Evolutionary conservation across 495 filamentous ascomycete genomes (phyloP).

Genomic region (Pyrenopolyporus hunteri): DNA sequence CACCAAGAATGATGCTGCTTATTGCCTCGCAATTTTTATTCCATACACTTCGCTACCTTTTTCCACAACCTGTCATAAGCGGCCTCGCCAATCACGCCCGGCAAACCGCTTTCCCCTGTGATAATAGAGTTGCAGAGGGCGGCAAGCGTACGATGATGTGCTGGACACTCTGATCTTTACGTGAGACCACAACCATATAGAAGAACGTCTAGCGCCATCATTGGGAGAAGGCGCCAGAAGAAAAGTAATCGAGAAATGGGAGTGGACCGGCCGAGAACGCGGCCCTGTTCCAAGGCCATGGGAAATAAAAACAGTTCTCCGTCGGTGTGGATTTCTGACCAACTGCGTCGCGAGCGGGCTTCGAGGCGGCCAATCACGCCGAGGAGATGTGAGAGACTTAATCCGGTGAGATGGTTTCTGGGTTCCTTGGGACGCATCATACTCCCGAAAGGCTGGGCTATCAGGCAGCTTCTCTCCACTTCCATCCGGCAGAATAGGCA

Average conservation of each 20-base stretch:
- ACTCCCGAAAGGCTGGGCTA: constrained; percentile 18
- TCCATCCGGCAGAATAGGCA: constrained; percentile 28
- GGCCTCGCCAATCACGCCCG: constrained; percentile 5
- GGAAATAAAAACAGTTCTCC: constrained; percentile 28
- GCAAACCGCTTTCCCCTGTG: constrained; percentile 10
- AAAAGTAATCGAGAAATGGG: constrained; percentile 25
- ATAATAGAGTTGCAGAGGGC: constrained; percentile 29
- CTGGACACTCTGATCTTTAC: constrained; percentile 10
- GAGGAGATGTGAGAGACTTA: constrained; percentile 1
- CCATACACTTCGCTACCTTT: constrained; percentile 4
- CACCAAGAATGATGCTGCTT: constrained; percentile 28
- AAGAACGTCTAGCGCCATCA: constrained; percentile 30
- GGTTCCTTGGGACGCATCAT: constrained; percentile 22
- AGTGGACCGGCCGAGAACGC: constrained; percentile 33
- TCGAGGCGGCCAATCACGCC: constrained; percentile 31
- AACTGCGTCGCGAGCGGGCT: constrained; percentile 29
- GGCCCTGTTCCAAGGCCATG: constrained; percentile 35
- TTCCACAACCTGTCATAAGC: constrained; percentile 2
- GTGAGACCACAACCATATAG: constrained; percentile 12
- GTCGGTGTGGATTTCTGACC: constrained; percentile 31
- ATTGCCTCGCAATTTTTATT: constrained; percentile 12
- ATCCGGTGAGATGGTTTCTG: constrained; percentile 33
- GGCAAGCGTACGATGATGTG: constrained; percentile 12
- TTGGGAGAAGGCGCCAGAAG: constrained; percentile 27
- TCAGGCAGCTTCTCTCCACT: constrained; percentile 12